Evolutionary conservation across 2,329 filamentous ascomycete genomes (phyloP), one percentile per base, ranked within the genome.

Genomic region (Penicillium sp.): DNA sequence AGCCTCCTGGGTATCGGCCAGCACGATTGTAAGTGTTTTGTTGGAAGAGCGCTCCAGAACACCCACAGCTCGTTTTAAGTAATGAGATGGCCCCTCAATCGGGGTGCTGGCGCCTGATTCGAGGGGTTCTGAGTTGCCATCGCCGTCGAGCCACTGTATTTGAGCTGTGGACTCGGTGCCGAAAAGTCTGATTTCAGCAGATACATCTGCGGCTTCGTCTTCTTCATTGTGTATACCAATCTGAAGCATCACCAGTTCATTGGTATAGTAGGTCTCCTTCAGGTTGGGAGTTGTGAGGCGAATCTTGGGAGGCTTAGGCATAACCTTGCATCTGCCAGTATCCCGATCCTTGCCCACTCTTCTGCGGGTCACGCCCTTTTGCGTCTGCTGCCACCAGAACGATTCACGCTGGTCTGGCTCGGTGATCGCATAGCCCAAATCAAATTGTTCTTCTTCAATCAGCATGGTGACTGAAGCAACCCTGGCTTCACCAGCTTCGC

Each of bases 261-360:
- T 89, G 1, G 89, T 90, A 71, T 96, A 97, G 73, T 93, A 95
- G 54, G 92, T 87, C 13, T 85, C 82, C 56, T 82, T 79, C 8
- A 88, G 75, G 41, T 85, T 82, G 2, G 84, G 79, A 10, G 91
- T 77, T 27, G 79, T 82, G 46, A 99, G 85, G 65, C 91, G 87
- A 78, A 99, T 86, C 75, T 97, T 97, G 0, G 94, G 94, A 29
- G 93, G 94, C 63, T 95, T 90, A 1, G 94, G 93, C 54, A 92
- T 81, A 25, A 99, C 86, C 56, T 85, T 87, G 56, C 96, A 84
- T 2, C 78, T 77, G 35, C 84, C 78, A 1, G 80, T 78, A 56
- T 83, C 78, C 40, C 76, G 71, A 54, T 77, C 75, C 53, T 78
- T 78, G 23, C 78, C 75, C 25, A 81, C 69, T 43, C 70, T 70